phyloP scores from a whole-genome alignment of 352 stramenopile species.

The Globisporangium lucens region DNA sequence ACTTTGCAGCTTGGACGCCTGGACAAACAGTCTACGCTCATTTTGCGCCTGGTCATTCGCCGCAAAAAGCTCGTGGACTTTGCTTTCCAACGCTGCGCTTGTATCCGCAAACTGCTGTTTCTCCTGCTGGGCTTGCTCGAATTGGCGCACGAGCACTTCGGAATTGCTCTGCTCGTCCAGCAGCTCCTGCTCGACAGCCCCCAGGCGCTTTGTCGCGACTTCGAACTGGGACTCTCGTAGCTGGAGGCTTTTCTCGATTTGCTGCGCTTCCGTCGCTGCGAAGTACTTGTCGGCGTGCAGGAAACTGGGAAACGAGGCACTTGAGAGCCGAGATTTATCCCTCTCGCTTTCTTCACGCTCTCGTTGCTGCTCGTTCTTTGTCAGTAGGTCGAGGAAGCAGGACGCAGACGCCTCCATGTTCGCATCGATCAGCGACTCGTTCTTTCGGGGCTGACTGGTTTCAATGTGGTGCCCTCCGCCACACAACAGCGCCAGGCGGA shows the following conservation, averaged over 20 bases:
- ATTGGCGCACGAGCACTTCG: conserved; percentile 52
- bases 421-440: conserved; percentile 5
- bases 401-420: conserved; percentile 7
- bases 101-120: conserved; percentile 6
- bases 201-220: conserved; percentile 50
- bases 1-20: neutral
- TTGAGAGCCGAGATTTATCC: conserved; percentile 1
- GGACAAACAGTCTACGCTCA: neutral
- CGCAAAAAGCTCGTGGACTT: neutral
- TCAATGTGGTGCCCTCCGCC: neutral
- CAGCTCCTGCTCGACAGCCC: conserved; percentile 58
- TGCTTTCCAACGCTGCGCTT: neutral
- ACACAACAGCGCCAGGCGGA: conserved; percentile 27
- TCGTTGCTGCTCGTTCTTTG: conserved; percentile 23
- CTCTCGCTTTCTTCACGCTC: neutral
- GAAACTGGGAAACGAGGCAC: conserved; percentile 38
- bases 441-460: neutral
- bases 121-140: conserved; percentile 45
- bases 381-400: conserved; percentile 25
- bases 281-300: conserved; percentile 55
- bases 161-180: conserved; percentile 73
- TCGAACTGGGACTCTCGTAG: conserved; percentile 28
- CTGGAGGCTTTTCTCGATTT: conserved; percentile 24
- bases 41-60: neutral
- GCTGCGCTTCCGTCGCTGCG: conserved; percentile 17